Evolutionary conservation across 2,329 filamentous ascomycete species (phyloP), one percentile per base, ranked within the genome.

Genomic region (Podosphaera xanthii): DNA sequence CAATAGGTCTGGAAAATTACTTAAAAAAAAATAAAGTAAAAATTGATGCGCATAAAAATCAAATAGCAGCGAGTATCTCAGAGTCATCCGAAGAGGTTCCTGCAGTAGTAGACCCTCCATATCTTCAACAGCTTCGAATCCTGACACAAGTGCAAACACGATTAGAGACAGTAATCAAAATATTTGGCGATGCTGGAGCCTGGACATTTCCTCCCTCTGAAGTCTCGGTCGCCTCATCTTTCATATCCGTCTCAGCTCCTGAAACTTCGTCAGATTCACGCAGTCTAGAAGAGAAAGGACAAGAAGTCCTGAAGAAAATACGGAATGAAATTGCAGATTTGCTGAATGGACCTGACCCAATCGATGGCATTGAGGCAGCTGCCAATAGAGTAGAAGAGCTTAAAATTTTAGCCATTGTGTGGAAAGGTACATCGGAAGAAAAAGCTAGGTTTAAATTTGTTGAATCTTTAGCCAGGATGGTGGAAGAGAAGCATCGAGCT

Each of bases 361-460:
- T 83, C 10, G 76, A 77, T 52, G 87, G 86, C 14, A 75, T 92
- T 7, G 83, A 87, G 63, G 82, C 82, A 60, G 92, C 92, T 0
- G 79, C 79, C 10, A 76, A 77, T 59, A 76, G 87, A 52, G 82
- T 97, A 12, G 83, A 88, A 67, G 81, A 86, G 67, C 75, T 97
- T 59, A 83, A 88, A 67, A 78, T 82, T 62, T 72, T 97, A 63
- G 81, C 82, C 3, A 73, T 73, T n/a, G 82, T 98, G 31, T 98
- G 92, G 90, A 91, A 86, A 69, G 89, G 89, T n/a, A 96, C 92
- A 2, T 85, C 87, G 0, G 92, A 98, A 72, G 92, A 97, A 70
- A 94, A 87, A 71, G 87, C 88, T 4, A 76, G 92, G 58, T 73
- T 73, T 8, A 86, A 81, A 66, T 89, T 96, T 68, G 83, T 98